Evolutionary conservation across 164 flowering plant genomes (phyloP).

Genomic region (Cinnamomum chago): DNA sequence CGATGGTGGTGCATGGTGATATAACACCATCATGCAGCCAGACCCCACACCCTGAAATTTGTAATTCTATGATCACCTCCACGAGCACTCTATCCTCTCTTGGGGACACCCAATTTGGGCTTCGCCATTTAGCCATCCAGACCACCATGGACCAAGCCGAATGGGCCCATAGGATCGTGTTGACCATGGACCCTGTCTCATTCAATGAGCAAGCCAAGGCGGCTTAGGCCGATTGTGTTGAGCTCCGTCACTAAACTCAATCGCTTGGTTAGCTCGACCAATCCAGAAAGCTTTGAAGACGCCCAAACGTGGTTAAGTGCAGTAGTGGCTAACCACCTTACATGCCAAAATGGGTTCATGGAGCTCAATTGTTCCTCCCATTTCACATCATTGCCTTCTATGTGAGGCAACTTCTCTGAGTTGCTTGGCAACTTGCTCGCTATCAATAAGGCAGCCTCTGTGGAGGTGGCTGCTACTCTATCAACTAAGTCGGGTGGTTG

Average conservation of each 20-base stretch:
- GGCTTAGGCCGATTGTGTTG: too few relatives aligned
- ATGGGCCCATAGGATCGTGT: conserved; percentile 29
- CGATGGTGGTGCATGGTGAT: conserved; percentile 15
- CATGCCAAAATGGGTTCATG: conserved; percentile 61
- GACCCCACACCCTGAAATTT: conserved; percentile 56
- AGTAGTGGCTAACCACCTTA: conserved; percentile 43
- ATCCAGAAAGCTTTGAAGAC: conserved; percentile 16
- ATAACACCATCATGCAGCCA: conserved; percentile 36
- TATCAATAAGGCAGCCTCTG: conserved; percentile 23
- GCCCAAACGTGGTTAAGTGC: conserved; percentile 61
- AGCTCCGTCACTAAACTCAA: too few relatives aligned
- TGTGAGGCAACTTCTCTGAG: conserved; percentile 36
- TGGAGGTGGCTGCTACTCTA: not conserved
- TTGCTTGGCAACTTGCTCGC: conserved; percentile 56
- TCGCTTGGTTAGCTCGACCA: conserved; percentile 22
- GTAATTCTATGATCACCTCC: conserved; percentile 25
- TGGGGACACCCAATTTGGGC: conserved; percentile 13
- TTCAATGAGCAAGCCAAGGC: conserved; percentile 25
- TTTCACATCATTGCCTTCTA: conserved; percentile 20
- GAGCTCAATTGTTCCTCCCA: too few relatives aligned
- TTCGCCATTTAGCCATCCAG: conserved; percentile 32
- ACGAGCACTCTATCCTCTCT: conserved; percentile 8
- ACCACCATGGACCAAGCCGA: conserved; percentile 40
- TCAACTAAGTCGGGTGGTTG: conserved; percentile 5
- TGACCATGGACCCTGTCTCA: conserved; percentile 33